These are phyloP conservation scores for Secale cereale DNA, from an alignment of 176 grass and related monocot genomes.

Conservation along the genomic window DNA sequence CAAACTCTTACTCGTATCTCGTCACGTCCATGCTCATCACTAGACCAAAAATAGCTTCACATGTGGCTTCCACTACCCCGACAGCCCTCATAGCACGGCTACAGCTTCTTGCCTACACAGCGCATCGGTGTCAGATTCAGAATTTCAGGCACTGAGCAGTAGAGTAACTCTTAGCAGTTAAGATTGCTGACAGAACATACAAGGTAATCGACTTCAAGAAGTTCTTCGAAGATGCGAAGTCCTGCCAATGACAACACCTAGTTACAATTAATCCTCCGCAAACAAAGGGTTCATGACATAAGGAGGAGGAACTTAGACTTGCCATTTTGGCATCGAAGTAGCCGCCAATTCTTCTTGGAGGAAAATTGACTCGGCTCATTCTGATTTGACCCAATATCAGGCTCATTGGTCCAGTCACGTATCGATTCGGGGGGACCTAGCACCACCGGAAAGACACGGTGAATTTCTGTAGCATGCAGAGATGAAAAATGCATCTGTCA, in stretches of 20 bases:
- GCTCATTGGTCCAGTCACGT: constrained; percentile 84
- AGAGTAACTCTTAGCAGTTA: not conserved
- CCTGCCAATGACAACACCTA: constrained; percentile 43
- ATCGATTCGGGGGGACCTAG: constrained; percentile 75
- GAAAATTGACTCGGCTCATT: constrained; percentile 49
- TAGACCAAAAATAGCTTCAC: constrained; percentile 88
- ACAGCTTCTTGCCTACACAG: constrained; percentile 86
- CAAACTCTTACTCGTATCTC: constrained; percentile 69
- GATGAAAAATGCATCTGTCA: not conserved
- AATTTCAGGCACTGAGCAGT: constrained; percentile 12
- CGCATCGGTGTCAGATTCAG: not conserved
- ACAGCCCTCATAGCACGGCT: constrained; percentile 93
- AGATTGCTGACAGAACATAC: constrained; percentile 37
- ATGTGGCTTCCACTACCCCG: constrained; percentile 88
- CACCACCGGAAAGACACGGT: constrained; percentile 5
- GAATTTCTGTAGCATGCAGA: constrained; percentile 5
- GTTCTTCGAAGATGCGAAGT: constrained; percentile 92
- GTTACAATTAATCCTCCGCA: not conserved
- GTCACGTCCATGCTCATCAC: constrained; percentile 96
- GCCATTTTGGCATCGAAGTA: constrained; percentile 97
- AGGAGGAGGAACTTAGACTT: constrained; percentile 34
- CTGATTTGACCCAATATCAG: constrained; percentile 58
- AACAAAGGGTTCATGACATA: constrained; percentile 4
- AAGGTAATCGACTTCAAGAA: constrained; percentile 84
- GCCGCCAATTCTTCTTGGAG: constrained; percentile 85